Evolutionary conservation across 371 early-diverging fungal genomes (phyloP).

Genomic region (Apophysomyces sp.): DNA sequence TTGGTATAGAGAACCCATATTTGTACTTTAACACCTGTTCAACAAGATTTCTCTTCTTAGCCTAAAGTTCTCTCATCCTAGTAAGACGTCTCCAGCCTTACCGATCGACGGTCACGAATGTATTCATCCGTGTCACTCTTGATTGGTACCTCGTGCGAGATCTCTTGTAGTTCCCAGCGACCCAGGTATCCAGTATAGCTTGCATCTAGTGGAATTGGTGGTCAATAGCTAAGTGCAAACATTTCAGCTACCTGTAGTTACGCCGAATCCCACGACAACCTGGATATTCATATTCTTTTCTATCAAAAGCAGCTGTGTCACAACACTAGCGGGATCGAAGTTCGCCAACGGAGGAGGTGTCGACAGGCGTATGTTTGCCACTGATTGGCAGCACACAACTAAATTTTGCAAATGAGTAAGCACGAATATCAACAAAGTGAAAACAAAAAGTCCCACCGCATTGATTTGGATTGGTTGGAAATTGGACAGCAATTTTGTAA

Average conservation of each 20-base stretch:
- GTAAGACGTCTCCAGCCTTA: neutral
- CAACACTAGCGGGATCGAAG: neutral
- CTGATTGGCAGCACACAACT: constrained; percentile 13
- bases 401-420: neutral
- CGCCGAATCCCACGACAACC: constrained; percentile 12
- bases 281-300: neutral
- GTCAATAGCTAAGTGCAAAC: neutral
- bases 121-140: neutral
- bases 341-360: neutral
- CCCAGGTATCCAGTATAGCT: constrained; percentile 4
- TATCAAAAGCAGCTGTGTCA: constrained; percentile 15
- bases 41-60: neutral
- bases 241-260: constrained; percentile 3
- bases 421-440: neutral
- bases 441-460: constrained; percentile 3
- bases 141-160: constrained; percentile 3
- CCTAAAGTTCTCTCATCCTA: neutral
- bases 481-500: constrained; percentile 31
- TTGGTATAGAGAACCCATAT: constrained; percentile 16
- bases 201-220: neutral
- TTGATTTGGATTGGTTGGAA: constrained; percentile 23
- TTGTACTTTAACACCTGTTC: constrained; percentile 6
- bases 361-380: constrained; percentile 14
- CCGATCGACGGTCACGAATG: neutral
- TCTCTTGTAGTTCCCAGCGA: constrained; percentile 11